Conservation (phyloP, 148 eudicot genomes). For the Oxyria digyna region DNA sequence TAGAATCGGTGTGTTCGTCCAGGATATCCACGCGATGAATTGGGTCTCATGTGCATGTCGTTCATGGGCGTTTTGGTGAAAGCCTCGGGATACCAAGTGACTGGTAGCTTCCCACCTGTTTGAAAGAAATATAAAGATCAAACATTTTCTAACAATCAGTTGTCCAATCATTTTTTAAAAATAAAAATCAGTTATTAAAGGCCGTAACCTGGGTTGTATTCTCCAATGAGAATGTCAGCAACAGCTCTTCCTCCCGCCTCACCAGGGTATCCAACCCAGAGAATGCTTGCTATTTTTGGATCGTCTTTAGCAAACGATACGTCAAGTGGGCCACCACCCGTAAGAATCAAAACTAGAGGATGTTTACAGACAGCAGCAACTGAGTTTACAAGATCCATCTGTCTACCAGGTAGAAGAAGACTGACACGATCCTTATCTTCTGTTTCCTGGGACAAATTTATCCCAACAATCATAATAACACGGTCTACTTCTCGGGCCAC, state of each 20-base stretch:
- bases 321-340: slow-evolving; percentile 95
- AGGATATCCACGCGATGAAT: slow-evolving; percentile 64
- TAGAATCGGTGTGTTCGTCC: slow-evolving; percentile 95
- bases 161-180: not conserved
- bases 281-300: slow-evolving; percentile 55
- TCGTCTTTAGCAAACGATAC: slow-evolving; percentile 62
- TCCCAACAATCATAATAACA: slow-evolving; percentile 71
- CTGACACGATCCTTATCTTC: slow-evolving; percentile 81
- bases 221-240: slow-evolving; percentile 71
- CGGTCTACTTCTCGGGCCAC: slow-evolving; percentile 56
- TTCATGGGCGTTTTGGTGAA: slow-evolving; percentile 73
- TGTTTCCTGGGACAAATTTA: slow-evolving; percentile 88
- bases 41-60: slow-evolving; percentile 88
- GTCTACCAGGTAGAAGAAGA: slow-evolving; percentile 91
- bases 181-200: not conserved
- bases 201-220: slow-evolving; percentile 73
- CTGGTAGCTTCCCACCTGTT: slow-evolving; percentile 80
- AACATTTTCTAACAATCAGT: not conserved
- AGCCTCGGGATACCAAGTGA: slow-evolving; percentile 96
- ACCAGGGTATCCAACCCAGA: slow-evolving; percentile 98
- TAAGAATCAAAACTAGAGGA: slow-evolving; percentile 63
- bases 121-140: not conserved
- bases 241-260: slow-evolving; percentile 85
- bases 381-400: slow-evolving; percentile 53
- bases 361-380: slow-evolving; percentile 52